Percentiles rank a stretch among this genome's conserved stretches.
Conservation (phyloP, 2,329 filamentous ascomycete species). For the Boeremia exigua region DNA sequence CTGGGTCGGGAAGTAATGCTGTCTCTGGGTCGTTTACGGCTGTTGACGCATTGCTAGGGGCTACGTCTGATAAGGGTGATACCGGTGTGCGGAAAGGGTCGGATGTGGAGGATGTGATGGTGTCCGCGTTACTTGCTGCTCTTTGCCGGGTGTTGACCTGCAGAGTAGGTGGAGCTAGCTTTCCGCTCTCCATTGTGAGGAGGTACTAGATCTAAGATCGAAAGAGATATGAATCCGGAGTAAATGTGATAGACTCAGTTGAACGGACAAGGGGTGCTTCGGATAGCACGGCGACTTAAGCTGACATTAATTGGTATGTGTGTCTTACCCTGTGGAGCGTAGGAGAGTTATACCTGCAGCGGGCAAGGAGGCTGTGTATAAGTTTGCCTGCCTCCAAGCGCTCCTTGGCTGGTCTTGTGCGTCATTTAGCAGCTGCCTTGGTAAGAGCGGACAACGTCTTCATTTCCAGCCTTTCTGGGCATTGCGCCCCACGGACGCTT, state of each 20-base stretch:
- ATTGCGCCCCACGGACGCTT: constrained; percentile 7
- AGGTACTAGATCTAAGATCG: background rate
- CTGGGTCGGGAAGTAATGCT: constrained; percentile 32
- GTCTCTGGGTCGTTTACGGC: constrained; percentile 40
- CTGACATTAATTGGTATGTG: background rate
- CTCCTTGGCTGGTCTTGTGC: constrained; percentile 11
- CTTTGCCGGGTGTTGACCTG: constrained; percentile 37
- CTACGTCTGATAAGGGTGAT: constrained; percentile 15
- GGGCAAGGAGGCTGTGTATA: constrained; percentile 13
- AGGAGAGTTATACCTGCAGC: background rate
- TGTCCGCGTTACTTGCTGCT: constrained; percentile 33
- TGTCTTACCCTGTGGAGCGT: background rate
- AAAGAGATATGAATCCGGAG: background rate
- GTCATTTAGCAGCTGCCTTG: constrained; percentile 5
- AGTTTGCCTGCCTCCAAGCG: constrained; percentile 10
- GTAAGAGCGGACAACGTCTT: background rate
- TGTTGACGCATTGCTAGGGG: constrained; percentile 34
- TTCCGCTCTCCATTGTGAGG: constrained; percentile 29
- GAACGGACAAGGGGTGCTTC: background rate
- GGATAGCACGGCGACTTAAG: background rate
- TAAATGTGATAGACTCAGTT: constrained; percentile 3
- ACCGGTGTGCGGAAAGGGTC: constrained; percentile 34
- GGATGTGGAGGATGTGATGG: constrained; percentile 32
- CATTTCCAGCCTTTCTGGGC: constrained; percentile 10
- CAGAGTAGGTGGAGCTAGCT: constrained; percentile 34